Evolutionary conservation across 805 yeast genomes (phyloP).

Genomic region (Sugiyamaella marilandica): DNA sequence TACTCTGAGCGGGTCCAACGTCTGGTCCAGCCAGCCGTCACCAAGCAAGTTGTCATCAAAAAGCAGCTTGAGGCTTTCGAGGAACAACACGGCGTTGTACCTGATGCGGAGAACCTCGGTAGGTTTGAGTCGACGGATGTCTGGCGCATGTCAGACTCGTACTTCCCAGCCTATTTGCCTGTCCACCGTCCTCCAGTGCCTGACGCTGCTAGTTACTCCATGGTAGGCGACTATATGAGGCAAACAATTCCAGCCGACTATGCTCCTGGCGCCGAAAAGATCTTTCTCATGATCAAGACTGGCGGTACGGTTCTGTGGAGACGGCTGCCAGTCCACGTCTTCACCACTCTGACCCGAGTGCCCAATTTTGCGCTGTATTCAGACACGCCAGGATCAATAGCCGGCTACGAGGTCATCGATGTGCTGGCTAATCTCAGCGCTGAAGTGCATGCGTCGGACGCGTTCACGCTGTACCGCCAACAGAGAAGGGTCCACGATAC

Average conservation of each 20-base stretch:
- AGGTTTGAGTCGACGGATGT: conserved; percentile 10
- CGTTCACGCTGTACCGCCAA: conserved; percentile 24
- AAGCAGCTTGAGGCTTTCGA: neutral
- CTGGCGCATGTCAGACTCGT: conserved; percentile 15
- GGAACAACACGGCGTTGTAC: neutral
- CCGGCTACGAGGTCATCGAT: conserved; percentile 33
- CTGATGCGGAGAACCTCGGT: neutral
- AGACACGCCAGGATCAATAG: conserved; percentile 31
- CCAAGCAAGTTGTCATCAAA: neutral
- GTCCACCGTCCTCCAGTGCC: neutral
- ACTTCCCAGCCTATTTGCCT: conserved; percentile 1
- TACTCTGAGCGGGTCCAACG: too few relatives aligned
- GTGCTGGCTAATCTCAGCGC: conserved; percentile 25
- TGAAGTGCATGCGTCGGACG: conserved; percentile 13
- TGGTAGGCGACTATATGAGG: conserved; percentile 17
- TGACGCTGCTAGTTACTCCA: neutral
- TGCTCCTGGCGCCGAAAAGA: conserved; percentile 21
- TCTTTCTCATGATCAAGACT: conserved; percentile 35
- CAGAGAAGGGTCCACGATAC: conserved; percentile 23
- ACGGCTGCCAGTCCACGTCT: conserved; percentile 34
- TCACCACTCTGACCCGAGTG: conserved; percentile 32
- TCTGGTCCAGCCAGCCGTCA: neutral
- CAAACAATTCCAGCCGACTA: conserved; percentile 25
- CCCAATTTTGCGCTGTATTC: conserved; percentile 34
- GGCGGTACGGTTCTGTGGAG: conserved; percentile 34